Evolutionary conservation across 306 rosid genomes (phyloP).

Genomic region (Hippophae rhamnoides): DNA sequence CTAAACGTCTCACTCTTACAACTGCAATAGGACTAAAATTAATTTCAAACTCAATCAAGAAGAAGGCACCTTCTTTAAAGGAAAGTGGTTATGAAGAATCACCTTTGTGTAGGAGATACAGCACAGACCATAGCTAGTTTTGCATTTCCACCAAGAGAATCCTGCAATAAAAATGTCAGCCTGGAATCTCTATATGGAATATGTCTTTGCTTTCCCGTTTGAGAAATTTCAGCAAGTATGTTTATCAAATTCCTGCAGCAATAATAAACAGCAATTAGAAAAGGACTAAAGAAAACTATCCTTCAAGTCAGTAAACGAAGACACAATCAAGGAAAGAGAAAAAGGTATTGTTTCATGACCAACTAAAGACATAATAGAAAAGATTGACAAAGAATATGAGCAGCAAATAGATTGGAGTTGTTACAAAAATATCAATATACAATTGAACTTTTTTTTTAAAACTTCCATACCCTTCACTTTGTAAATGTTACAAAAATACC

Average conservation of each 20-base stretch:
- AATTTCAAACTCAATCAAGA: constrained; percentile 18
- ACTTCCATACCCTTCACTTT: no score
- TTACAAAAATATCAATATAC: no score
- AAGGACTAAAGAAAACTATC: background rate
- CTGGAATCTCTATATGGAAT: constrained; percentile 97
- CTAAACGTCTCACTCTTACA: constrained; percentile 94
- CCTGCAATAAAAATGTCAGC: constrained; percentile 91
- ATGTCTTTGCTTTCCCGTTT: constrained; percentile 94
- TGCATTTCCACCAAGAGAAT: constrained; percentile 97
- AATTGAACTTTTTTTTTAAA: no score
- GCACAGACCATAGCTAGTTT: constrained; percentile 99
- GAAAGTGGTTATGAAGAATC: constrained; percentile 13
- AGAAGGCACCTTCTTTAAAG: constrained; percentile 4
- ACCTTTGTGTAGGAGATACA: constrained; percentile 93
- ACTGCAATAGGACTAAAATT: constrained; percentile 41
- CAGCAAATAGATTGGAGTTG: no score
- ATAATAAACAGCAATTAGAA: constrained; percentile 11
- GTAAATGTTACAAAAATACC: no score
- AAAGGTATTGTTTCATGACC: no score
- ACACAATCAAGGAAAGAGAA: no score
- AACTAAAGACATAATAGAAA: no score
- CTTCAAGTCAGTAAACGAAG: no score
- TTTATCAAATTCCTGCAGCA: constrained; percentile 92
- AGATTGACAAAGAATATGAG: no score
- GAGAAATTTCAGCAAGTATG: constrained; percentile 98